Percentiles rank a stretch among this genome's conserved stretches.
Conservation (phyloP, 2,329 filamentous ascomycete species). For the Fusarium coffeatum region DNA sequence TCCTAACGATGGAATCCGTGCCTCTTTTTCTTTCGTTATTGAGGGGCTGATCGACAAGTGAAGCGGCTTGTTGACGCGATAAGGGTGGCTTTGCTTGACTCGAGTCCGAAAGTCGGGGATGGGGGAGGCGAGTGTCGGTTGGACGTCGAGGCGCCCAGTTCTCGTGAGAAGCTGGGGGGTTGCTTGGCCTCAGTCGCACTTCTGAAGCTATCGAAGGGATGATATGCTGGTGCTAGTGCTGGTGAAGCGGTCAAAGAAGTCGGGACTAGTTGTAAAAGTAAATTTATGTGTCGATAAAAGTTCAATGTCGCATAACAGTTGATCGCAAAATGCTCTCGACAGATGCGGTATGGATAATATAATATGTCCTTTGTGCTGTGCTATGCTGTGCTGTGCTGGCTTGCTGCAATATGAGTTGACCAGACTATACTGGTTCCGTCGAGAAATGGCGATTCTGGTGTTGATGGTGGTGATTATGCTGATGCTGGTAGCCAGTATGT, state of each 20-base stretch:
- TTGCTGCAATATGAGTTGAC: background rate
- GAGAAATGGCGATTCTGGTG: conserved; percentile 1
- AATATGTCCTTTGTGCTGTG: background rate
- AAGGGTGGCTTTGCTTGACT: conserved; percentile 22
- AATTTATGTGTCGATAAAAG: conserved; percentile 5
- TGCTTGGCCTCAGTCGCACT: background rate
- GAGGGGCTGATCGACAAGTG: background rate
- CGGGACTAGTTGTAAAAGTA: background rate
- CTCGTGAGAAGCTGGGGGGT: background rate
- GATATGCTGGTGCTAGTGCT: background rate
- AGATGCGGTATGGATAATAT: conserved; percentile 13
- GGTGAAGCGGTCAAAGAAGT: conserved; percentile 8
- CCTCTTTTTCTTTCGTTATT: background rate
- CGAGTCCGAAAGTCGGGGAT: background rate
- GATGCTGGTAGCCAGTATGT: background rate
- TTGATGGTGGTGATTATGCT: background rate
- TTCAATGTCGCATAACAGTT: conserved; percentile 25
- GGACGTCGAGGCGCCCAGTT: conserved; percentile 29
- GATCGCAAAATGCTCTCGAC: conserved; percentile 7
- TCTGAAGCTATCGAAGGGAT: conserved; percentile 9
- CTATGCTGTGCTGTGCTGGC: background rate
- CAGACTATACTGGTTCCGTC: background rate
- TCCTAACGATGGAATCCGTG: background rate
- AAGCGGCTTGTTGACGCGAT: conserved; percentile 18
- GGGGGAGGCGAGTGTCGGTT: background rate